A percentile compares a stretch with the other conserved stretches of the same genome.
Evolutionary conservation across 2,329 filamentous ascomycete species (phyloP).

Genomic region (Ramularia collo-cygni): DNA sequence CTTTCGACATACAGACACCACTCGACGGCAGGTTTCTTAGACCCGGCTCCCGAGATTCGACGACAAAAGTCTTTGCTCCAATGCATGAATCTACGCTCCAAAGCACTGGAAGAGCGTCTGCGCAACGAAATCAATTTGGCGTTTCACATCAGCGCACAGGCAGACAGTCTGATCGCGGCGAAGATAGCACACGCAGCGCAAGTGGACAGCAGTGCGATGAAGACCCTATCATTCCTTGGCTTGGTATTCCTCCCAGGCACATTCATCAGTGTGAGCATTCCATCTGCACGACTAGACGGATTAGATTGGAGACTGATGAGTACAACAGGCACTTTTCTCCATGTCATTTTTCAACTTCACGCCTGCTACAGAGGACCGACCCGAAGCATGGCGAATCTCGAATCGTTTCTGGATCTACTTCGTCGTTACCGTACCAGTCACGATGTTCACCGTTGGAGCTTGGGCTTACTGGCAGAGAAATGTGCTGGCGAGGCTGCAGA

Average conservation of each 20-base stretch:
- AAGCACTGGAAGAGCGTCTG: constrained; percentile 18
- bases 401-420: constrained; percentile 16
- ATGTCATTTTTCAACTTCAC: constrained; percentile 17
- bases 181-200: constrained; percentile 15
- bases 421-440: constrained; percentile 11
- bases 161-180: constrained; percentile 14
- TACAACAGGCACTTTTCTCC: constrained; percentile 10
- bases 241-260: constrained; percentile 22
- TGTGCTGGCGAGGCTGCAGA: neutral
- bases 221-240: constrained; percentile 20
- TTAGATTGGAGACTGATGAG: no score
- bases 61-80: constrained; percentile 13
- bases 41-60: constrained; percentile 6
- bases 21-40: neutral
- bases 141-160: constrained; percentile 21
- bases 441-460: constrained; percentile 6
- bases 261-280: constrained; percentile 16
- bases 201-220: constrained; percentile 17
- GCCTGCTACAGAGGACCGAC: constrained; percentile 1
- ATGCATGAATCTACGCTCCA: constrained; percentile 15
- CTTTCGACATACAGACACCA: no score
- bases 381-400: constrained; percentile 8
- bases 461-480: constrained; percentile 13
- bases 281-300: no score
- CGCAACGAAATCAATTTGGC: constrained; percentile 24